These are phyloP conservation scores for Scorias spongiosa DNA, from an alignment of 2,329 filamentous ascomycete genomes.

Conservation along the genomic window DNA sequence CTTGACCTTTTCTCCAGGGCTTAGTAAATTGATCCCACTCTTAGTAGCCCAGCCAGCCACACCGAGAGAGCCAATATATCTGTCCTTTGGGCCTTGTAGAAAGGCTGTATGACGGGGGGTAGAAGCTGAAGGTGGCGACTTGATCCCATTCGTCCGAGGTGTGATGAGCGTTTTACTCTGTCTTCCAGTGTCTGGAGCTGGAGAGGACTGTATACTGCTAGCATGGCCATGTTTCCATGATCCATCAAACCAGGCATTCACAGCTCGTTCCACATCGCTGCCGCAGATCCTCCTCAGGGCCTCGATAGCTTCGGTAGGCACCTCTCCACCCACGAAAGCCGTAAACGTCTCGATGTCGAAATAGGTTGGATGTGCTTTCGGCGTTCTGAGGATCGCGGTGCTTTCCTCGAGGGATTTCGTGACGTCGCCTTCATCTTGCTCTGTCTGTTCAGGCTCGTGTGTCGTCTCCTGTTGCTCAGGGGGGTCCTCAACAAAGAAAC, in stretches of 20 bases:
- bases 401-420: slow-evolving; percentile 8
- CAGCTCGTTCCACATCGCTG: slow-evolving; percentile 42
- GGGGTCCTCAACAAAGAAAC: slow-evolving; percentile 43
- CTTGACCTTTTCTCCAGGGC: slow-evolving; percentile 65
- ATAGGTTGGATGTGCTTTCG: slow-evolving; percentile 1
- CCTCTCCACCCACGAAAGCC: slow-evolving; percentile 40
- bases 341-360: slow-evolving; percentile 43
- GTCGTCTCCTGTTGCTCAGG: slow-evolving; percentile 15
- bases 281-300: slow-evolving; percentile 35
- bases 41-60: slow-evolving; percentile 83
- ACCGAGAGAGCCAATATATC: slow-evolving; percentile 87
- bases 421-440: slow-evolving; percentile 18
- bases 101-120: background rate
- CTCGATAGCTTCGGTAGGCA: slow-evolving; percentile 29
- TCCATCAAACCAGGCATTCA: slow-evolving; percentile 50
- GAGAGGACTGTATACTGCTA: background rate
- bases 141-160: background rate
- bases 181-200: background rate
- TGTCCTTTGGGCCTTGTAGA: slow-evolving; percentile 34
- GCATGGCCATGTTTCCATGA: slow-evolving; percentile 35
- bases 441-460: slow-evolving; percentile 16
- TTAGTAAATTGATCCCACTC: slow-evolving; percentile 60
- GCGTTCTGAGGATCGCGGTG: slow-evolving; percentile 3
- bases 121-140: slow-evolving; percentile 2
- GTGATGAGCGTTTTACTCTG: background rate